Base-by-base conservation (phyloP, 2,329 filamentous ascomycete genomes). In the Emmonsia crescens region DNA sequence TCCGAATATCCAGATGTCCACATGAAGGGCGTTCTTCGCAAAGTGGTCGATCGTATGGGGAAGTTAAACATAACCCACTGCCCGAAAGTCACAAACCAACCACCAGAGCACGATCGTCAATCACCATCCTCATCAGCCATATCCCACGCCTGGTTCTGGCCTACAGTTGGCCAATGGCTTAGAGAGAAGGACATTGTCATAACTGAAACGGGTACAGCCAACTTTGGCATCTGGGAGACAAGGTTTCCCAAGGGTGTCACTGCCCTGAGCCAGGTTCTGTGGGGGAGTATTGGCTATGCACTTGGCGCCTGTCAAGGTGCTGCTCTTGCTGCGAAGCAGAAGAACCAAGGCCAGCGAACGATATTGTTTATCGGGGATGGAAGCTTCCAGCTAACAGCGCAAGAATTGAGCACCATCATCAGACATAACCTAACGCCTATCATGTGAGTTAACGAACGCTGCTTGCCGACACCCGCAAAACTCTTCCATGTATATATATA, bases 321-420 rank as follows among this genome's bases (percentile, higher is more conserved):
- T 0, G 78, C 80, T 0, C 72, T 85, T 0, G 86, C 85, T 24
- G 68, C 75, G 33, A 68, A 69, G 16, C 70, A 75, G 46, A 60
- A 63, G 38, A 70, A 71, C 16, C 64, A 66, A 21, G 69, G 70
- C 5, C 75, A 70, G n/a, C 77, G 90, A 64, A 89, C 87, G 0
- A 85, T 96, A 56, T 78, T 95, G 40, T 90, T 95, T 70, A 89
- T 90, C 19, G 91, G 91, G 16, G 91, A 96, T 70, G 91, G 91
- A 19, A 89, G 85, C 52, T 87, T 96, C 76, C 90, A 96, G 73
- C 80, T 95, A 62, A 93, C 89, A 0, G 88, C 82, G 0, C 91
- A 96, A 72, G 91, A 93, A 74, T 73, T 95, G 65, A 88, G 85
- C 71, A 94, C 89, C 3, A 92, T 95, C 80, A 84, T 95, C 64